A percentile compares a stretch with the other conserved stretches of the same genome.
These are phyloP conservation scores for Alternaria alternata DNA, from an alignment of 2,329 filamentous ascomycete genomes.

Conservation along the genomic window DNA sequence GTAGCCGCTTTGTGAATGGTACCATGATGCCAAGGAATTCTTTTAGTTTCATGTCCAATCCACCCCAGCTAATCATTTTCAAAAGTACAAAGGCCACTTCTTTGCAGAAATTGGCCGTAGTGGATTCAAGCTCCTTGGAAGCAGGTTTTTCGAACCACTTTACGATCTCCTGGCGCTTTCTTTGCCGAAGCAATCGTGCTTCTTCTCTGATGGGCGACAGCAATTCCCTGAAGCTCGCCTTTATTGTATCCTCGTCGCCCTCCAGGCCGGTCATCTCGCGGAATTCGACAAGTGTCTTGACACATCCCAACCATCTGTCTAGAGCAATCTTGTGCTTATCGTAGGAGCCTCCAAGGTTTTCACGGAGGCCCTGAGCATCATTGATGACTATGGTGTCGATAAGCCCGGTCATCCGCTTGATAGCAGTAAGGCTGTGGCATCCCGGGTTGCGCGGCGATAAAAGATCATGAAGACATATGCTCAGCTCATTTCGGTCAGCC, in stretches of 20 bases:
- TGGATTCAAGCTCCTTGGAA: background rate
- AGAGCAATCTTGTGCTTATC: background rate
- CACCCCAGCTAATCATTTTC: background rate
- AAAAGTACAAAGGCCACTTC: background rate
- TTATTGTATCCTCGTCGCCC: background rate
- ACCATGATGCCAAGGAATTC: background rate
- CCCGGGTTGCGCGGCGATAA: background rate
- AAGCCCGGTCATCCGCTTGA: background rate
- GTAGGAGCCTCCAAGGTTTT: background rate
- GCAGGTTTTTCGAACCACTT: background rate
- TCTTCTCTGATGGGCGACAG: too few relatives aligned
- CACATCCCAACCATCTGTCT: slow-evolving; percentile 4
- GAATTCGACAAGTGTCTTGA: background rate
- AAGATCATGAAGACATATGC: background rate
- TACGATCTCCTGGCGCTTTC: background rate
- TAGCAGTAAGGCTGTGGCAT: background rate
- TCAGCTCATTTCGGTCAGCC: background rate
- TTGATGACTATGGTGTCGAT: background rate
- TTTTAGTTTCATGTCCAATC: background rate
- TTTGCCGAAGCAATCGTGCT: background rate
- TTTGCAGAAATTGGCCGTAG: background rate
- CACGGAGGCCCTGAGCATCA: background rate
- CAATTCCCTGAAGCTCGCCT: too few relatives aligned
- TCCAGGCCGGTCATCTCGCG: background rate
- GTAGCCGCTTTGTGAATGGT: background rate